These are phyloP conservation scores for Cladophialophora carrionii DNA, from an alignment of 2,329 filamentous ascomycete species.

Conservation along the genomic window DNA sequence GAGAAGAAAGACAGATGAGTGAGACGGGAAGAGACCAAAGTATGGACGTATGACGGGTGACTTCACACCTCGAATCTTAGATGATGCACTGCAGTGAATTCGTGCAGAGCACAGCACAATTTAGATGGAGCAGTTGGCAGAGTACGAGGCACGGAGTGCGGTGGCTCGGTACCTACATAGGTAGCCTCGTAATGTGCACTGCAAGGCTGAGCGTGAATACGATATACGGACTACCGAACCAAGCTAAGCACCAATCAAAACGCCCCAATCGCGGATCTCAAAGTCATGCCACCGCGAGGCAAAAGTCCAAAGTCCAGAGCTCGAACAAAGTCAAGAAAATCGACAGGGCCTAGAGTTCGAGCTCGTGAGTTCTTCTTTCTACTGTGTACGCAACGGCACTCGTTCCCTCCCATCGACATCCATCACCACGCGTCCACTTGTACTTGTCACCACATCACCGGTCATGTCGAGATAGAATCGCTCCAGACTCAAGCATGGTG, in stretches of 20 bases:
- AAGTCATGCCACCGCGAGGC: constrained; percentile 1
- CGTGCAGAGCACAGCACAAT: not conserved
- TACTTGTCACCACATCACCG: not conserved
- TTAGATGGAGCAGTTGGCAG: no score
- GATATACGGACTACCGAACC: no score
- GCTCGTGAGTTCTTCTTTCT: not conserved
- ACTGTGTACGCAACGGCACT: not conserved
- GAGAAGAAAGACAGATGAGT: not conserved
- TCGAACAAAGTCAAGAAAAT: not conserved
- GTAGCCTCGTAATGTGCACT: no score
- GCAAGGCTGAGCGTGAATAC: not conserved
- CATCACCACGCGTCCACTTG: no score
- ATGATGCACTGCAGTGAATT: not conserved
- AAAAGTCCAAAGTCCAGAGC: not conserved
- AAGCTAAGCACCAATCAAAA: constrained; percentile 1
- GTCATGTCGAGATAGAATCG: not conserved
- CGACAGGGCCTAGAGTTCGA: not conserved
- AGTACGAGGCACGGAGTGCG: no score
- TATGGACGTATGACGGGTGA: not conserved
- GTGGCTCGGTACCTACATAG: no score
- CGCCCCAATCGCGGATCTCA: constrained; percentile 1
- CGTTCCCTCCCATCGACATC: not conserved
- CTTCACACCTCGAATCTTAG: not conserved
- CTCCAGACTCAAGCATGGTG: constrained; percentile 34
- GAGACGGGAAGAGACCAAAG: constrained; percentile 1